A percentile compares a stretch with the other conserved stretches of the same genome.
phyloP scores from a whole-genome alignment of 352 stramenopile species.

The Globisporangium camurandrum region DNA sequence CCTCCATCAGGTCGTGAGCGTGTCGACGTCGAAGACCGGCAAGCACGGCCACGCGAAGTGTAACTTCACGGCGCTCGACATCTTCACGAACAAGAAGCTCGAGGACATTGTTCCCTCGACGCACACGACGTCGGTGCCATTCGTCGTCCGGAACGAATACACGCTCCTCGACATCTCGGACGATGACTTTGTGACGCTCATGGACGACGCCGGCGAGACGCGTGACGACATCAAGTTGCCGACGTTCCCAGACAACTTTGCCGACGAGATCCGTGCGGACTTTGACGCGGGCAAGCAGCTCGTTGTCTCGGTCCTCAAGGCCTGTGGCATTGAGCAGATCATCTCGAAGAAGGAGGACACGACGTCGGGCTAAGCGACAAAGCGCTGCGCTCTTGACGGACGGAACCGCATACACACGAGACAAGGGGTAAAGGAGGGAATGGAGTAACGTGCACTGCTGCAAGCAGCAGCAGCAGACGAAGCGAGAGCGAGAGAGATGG shows the following conservation, averaged over 20 bases:
- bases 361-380: slow-evolving; percentile 14
- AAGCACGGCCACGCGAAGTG: slow-evolving; percentile 99
- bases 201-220: slow-evolving; percentile 96
- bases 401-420: background rate
- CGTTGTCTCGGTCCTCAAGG: slow-evolving; percentile 93
- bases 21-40: slow-evolving; percentile 99
- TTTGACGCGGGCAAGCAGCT: slow-evolving; percentile 96
- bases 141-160: slow-evolving; percentile 96
- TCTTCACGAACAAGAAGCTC: slow-evolving; percentile 99
- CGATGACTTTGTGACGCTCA: slow-evolving; percentile 97
- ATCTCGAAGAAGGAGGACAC: slow-evolving; percentile 96
- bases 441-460: no score
- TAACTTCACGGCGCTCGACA: slow-evolving; percentile 98
- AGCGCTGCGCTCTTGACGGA: background rate
- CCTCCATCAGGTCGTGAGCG: slow-evolving; percentile 63
- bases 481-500: background rate
- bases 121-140: slow-evolving; percentile 97
- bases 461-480: background rate
- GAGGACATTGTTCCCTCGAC: slow-evolving; percentile 99
- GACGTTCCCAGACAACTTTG: slow-evolving; percentile 92
- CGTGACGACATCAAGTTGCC: slow-evolving; percentile 98
- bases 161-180: slow-evolving; percentile 98
- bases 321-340: slow-evolving; percentile 97
- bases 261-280: slow-evolving; percentile 93
- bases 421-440: background rate